These are phyloP conservation scores for Herpetomonas samuelpessoai DNA, from an alignment of 208 protist genomes.

Conservation along the genomic window DNA sequence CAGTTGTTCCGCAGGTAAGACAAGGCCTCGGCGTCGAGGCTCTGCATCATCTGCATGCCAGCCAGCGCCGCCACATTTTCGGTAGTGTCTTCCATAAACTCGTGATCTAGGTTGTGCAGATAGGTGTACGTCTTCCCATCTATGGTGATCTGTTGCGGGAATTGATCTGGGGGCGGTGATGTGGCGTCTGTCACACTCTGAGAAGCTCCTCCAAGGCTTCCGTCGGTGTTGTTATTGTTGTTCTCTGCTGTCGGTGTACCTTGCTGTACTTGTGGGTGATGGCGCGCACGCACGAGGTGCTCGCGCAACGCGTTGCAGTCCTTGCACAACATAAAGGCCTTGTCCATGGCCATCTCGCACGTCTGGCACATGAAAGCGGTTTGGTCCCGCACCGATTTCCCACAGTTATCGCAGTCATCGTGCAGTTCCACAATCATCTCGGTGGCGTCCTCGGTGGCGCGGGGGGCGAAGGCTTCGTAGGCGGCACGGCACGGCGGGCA, in stretches of 20 bases:
- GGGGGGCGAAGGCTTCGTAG: slow-evolving; percentile 63
- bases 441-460: slow-evolving; percentile 42
- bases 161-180: neutral
- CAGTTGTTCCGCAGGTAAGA: slow-evolving; percentile 39
- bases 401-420: slow-evolving; percentile 72
- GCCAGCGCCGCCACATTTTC: slow-evolving; percentile 71
- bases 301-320: slow-evolving; percentile 67
- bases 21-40: slow-evolving; percentile 30
- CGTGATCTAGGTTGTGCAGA: slow-evolving; percentile 65
- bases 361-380: slow-evolving; percentile 75
- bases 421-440: slow-evolving; percentile 76
- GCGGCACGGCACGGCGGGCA: slow-evolving; percentile 60
- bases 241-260: neutral
- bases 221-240: neutral
- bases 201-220: too few relatives aligned
- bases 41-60: slow-evolving; percentile 65
- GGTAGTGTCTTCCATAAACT: slow-evolving; percentile 79
- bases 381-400: slow-evolving; percentile 38
- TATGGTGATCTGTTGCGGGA: neutral
- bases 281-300: slow-evolving; percentile 7
- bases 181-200: too few relatives aligned
- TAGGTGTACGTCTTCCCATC: slow-evolving; percentile 14
- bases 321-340: slow-evolving; percentile 63
- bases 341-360: slow-evolving; percentile 59
- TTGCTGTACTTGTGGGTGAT: neutral